phyloP scores from a whole-genome alignment of 768 basidiomycete species.

The Pulveroboletus sp. region DNA sequence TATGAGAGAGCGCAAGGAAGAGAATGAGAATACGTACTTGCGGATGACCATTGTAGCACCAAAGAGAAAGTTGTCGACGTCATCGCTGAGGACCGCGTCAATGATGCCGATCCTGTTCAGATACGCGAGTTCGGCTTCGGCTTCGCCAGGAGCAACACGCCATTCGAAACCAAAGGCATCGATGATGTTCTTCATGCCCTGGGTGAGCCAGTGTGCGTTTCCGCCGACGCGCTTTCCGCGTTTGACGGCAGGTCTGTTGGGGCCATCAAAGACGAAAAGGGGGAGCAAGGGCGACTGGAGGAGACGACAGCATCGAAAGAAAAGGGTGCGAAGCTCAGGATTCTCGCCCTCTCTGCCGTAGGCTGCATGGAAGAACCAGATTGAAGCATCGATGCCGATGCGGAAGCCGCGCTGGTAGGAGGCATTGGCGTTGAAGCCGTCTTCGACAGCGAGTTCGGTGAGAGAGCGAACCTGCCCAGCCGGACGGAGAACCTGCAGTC shows the following conservation, averaged over 20 bases:
- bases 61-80: slow-evolving; percentile 90
- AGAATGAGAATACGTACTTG: slow-evolving; percentile 48
- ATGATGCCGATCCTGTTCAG: slow-evolving; percentile 78
- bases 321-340: slow-evolving; percentile 76
- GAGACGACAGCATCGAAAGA: slow-evolving; percentile 81
- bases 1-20: slow-evolving; percentile 2
- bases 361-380: slow-evolving; percentile 75
- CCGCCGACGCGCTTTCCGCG: slow-evolving; percentile 68
- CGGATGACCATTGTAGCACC: slow-evolving; percentile 80
- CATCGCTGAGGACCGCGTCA: slow-evolving; percentile 88
- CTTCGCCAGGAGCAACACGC: slow-evolving; percentile 86
- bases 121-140: slow-evolving; percentile 90
- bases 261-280: slow-evolving; percentile 91
- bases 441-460: slow-evolving; percentile 67
- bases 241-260: slow-evolving; percentile 77
- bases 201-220: slow-evolving; percentile 59
- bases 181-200: slow-evolving; percentile 75
- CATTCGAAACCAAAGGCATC: slow-evolving; percentile 80
- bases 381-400: slow-evolving; percentile 80
- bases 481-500: slow-evolving; percentile 57
- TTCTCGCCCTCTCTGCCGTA: slow-evolving; percentile 80
- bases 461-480: slow-evolving; percentile 70
- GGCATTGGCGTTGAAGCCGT: slow-evolving; percentile 70
- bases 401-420: slow-evolving; percentile 67
- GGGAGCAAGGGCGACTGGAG: slow-evolving; percentile 78